Evolutionary conservation across 306 rosid genomes (phyloP), one percentile per base, ranked within the genome.

Genomic region (Vicia faba): DNA sequence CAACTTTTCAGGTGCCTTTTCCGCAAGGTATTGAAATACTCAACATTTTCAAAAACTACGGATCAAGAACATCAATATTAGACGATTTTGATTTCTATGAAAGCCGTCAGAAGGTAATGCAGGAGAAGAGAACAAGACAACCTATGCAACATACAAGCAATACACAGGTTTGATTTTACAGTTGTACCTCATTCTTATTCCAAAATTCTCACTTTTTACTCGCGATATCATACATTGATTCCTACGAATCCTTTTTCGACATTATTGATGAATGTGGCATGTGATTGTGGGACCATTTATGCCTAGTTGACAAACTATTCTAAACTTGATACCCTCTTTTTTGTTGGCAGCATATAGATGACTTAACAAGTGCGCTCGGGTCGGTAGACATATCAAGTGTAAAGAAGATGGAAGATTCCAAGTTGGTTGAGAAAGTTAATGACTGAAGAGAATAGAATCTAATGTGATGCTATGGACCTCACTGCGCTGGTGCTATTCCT

Each of bases 1-100:
- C 8, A 55, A 77, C 43, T 78, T 72, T 77, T 4, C 87, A 89
- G 96, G 89, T 89, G 59, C 77, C 50, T 56, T 80, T 78, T 53
- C 74, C 70, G 40, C 87, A 80, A 73, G 96, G 96, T 31, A 61
- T 79, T 8, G 89, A 87, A 76, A 77, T 89, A 55, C 78, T 89
- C 63, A 76, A 56, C 75, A 85, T 85, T 61, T 80, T 89, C 20
- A 89, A 89, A 69, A 87, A 72, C 76, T 65, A 78, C 19, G 29
- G 12, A 40, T 75, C 88, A 43, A 83, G 75, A 69, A 89, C 91
- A 20, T 89, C 89, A 2, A 83, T 89, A 78, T 50, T 87, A 71
- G 96, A 89, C 20, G 95, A 89, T 77, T 87, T 89, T 63, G 88
- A 84, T 14, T 87, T 89, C 67, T 89, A 89, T 3, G 96, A 89